Evolutionary conservation across 176 grass and related monocot species (phyloP).

Genomic region (Cymbopogon citratus): DNA sequence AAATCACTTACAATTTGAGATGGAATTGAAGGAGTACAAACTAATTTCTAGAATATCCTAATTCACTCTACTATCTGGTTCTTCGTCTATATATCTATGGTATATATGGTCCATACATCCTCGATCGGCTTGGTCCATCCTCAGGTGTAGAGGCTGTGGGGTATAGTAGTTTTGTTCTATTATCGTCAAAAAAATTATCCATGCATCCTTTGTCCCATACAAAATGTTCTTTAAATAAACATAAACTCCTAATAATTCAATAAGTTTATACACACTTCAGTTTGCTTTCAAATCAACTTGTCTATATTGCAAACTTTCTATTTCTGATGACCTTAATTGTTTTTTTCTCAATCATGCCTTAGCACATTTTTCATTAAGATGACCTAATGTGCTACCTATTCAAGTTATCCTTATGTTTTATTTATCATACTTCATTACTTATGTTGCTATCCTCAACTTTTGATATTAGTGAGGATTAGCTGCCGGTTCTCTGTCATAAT

Average conservation of each 20-base stretch:
- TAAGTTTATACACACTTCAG: not conserved
- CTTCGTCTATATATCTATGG: not conserved
- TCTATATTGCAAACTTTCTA: not conserved
- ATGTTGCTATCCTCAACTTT: not conserved
- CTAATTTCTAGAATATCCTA: not conserved
- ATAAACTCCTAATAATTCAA: not conserved
- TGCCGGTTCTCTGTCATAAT: not conserved
- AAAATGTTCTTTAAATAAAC: not conserved
- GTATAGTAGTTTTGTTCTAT: not conserved
- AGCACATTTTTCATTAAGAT: too few relatives aligned
- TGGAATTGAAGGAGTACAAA: too few relatives aligned
- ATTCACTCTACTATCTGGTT: not conserved
- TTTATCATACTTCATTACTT: not conserved
- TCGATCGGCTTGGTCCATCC: not conserved
- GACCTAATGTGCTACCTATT: not conserved
- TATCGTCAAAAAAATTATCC: not conserved
- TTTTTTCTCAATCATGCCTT: too few relatives aligned
- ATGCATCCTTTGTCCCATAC: not conserved
- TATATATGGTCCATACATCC: not conserved
- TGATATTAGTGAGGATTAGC: not conserved
- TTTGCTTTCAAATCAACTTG: not conserved
- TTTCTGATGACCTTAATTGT: not conserved
- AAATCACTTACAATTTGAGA: too few relatives aligned
- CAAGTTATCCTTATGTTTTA: not conserved
- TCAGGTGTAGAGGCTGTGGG: not conserved